phyloP scores from a whole-genome alignment of 1,139 yeast species.

The Trichomonascaceae sp. region DNA sequence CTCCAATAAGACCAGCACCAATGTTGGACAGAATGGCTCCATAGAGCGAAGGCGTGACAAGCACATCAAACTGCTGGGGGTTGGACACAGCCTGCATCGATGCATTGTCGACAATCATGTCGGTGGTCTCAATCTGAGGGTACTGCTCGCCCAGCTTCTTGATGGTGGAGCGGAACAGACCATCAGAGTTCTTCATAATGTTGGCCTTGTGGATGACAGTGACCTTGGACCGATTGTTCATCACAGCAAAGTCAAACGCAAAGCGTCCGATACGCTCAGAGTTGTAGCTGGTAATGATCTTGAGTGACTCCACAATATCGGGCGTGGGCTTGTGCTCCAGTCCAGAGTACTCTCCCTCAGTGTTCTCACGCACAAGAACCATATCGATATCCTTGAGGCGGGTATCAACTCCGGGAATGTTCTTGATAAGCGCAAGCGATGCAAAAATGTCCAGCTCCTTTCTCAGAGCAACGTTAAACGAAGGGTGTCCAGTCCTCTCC shows the following conservation, averaged over 20 bases:
- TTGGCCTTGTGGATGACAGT: conserved; percentile 98
- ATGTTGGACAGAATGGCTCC: conserved; percentile 95
- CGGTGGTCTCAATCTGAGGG: conserved; percentile 73
- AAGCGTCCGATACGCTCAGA: conserved; percentile 96
- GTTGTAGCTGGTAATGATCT: conserved; percentile 88
- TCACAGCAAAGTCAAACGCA: conserved; percentile 90
- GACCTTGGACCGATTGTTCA: conserved; percentile 82
- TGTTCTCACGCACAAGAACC: conserved; percentile 92
- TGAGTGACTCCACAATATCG: conserved; percentile 94
- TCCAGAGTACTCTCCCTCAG: conserved; percentile 98
- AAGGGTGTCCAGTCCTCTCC: conserved; percentile 56
- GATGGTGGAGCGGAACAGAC: conserved; percentile 90
- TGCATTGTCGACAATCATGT: conserved; percentile 96
- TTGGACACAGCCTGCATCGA: conserved; percentile 98
- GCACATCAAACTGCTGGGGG: conserved; percentile 96
- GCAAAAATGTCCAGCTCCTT: conserved; percentile 94
- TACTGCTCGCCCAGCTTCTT: conserved; percentile 83
- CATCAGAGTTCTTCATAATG: conserved; percentile 98
- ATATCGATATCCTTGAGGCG: conserved; percentile 81
- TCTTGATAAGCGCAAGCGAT: conserved; percentile 82
- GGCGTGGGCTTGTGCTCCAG: conserved; percentile 96
- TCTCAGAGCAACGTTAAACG: conserved; percentile 92
- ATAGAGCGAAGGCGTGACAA: conserved; percentile 96
- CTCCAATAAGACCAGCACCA: conserved; percentile 97
- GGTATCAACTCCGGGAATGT: conserved; percentile 88